These are phyloP conservation scores for Aspergillus sp. DNA, from an alignment of 2,329 filamentous ascomycete genomes.

Conservation along the genomic window DNA sequence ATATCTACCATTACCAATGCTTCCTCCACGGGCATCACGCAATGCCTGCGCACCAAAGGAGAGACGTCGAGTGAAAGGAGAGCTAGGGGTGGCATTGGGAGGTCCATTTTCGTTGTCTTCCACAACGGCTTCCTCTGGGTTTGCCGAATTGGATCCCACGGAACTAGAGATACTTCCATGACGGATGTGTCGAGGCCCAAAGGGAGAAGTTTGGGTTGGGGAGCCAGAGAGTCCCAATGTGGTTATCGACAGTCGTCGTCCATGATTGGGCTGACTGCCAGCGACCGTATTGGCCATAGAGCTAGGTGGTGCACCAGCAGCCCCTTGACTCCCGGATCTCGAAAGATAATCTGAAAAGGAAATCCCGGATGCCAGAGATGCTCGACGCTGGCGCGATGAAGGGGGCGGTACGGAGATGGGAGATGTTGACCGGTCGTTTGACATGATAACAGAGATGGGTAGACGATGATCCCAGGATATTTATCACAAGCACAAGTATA, in stretches of 20 bases:
- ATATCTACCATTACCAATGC: constrained; percentile 64
- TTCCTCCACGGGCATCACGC: constrained; percentile 67
- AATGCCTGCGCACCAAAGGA: constrained; percentile 85
- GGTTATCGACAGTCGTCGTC: constrained; percentile 72
- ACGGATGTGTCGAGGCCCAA: constrained; percentile 56
- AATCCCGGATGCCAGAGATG: constrained; percentile 47
- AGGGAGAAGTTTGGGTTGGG: constrained; percentile 57
- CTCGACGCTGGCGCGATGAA: constrained; percentile 45
- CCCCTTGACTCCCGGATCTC: constrained; percentile 27
- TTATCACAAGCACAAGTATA: neutral
- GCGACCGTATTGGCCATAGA: constrained; percentile 56
- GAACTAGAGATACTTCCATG: constrained; percentile 70
- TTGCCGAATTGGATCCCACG: constrained; percentile 45
- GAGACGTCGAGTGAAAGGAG: constrained; percentile 74
- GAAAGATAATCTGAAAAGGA: constrained; percentile 45
- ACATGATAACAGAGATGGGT: constrained; percentile 37
- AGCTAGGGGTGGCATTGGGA: constrained; percentile 62
- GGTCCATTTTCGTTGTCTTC: constrained; percentile 69
- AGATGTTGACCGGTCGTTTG: constrained; percentile 43
- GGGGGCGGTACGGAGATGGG: constrained; percentile 41
- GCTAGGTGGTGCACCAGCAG: constrained; percentile 27
- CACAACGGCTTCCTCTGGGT: constrained; percentile 47
- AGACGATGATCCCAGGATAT: neutral
- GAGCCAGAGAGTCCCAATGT: constrained; percentile 75
- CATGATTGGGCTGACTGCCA: constrained; percentile 51